Percentiles rank a stretch among this genome's conserved stretches.
Conservation (phyloP, 140 eudicot genomes). For the Ambrosia hybrid region DNA sequence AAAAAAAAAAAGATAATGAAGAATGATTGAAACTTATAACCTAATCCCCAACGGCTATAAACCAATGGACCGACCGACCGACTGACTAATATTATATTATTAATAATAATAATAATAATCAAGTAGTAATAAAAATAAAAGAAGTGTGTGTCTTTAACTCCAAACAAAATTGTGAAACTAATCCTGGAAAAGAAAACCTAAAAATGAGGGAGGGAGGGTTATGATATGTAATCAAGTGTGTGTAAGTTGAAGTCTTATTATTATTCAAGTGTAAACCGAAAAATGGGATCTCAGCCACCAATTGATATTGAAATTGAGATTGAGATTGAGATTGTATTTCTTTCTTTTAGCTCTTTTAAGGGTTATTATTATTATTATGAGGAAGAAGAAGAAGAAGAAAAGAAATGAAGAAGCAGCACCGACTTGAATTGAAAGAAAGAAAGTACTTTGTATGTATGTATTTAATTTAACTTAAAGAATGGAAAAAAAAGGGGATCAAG, state of each 20-base stretch:
- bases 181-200: constrained; percentile 12
- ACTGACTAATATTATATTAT: too few relatives aligned
- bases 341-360: too few relatives aligned
- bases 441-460: too few relatives aligned
- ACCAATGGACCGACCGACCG: too few relatives aligned
- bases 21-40: constrained; percentile 19
- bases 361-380: too few relatives aligned
- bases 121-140: too few relatives aligned
- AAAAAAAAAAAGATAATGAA: constrained; percentile 10
- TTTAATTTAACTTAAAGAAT: too few relatives aligned
- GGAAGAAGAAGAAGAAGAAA: too few relatives aligned
- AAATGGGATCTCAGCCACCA: constrained; percentile 17
- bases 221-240: too few relatives aligned
- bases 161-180: constrained; percentile 23
- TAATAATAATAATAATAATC: too few relatives aligned
- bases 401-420: not conserved
- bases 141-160: constrained; percentile 33
- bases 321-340: not conserved
- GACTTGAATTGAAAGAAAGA: constrained; percentile 10
- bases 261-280: constrained; percentile 6
- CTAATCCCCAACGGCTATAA: constrained; percentile 16
- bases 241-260: not conserved
- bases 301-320: not conserved
- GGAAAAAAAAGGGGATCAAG: not conserved
- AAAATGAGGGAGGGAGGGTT: constrained; percentile 17